Conservation (phyloP, 2,329 filamentous ascomycete genomes). For the Colletotrichum noveboracense region DNA sequence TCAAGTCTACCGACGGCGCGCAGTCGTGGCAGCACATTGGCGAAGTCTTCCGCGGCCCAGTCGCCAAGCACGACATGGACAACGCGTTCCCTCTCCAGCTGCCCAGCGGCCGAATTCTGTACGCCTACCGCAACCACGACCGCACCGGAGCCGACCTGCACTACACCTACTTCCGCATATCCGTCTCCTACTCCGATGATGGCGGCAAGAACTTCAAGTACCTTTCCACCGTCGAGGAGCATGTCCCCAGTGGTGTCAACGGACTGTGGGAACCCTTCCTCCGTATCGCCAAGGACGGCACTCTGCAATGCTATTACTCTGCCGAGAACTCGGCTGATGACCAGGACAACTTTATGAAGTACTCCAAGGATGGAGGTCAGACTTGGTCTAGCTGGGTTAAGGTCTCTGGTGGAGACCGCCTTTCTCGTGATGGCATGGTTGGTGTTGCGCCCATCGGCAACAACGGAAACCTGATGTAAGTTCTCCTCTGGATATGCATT, state of each 20-base stretch:
- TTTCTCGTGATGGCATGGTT: constrained; percentile 49
- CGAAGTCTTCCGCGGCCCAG: constrained; percentile 23
- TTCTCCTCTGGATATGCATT: background rate
- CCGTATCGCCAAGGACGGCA: constrained; percentile 39
- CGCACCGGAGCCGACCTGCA: constrained; percentile 15
- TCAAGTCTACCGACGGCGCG: constrained; percentile 30
- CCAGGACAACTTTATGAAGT: constrained; percentile 47
- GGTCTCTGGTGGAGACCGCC: constrained; percentile 37
- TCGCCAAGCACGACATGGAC: constrained; percentile 32
- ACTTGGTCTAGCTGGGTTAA: constrained; percentile 38
- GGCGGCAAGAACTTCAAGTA: constrained; percentile 41
- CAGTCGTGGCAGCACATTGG: constrained; percentile 31
- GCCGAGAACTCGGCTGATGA: constrained; percentile 40
- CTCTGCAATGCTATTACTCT: constrained; percentile 49
- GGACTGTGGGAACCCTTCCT: constrained; percentile 54
- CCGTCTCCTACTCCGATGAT: constrained; percentile 45
- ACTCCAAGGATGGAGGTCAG: constrained; percentile 40
- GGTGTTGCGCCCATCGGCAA: constrained; percentile 40
- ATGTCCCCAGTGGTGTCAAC: constrained; percentile 26
- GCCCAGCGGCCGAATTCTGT: constrained; percentile 37
- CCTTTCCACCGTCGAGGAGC: constrained; percentile 32
- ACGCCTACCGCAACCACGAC: constrained; percentile 42
- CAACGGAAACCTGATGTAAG: constrained; percentile 37
- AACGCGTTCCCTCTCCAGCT: constrained; percentile 39
- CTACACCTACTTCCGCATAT: constrained; percentile 45